Conservation (phyloP, 164 flowering plant species). For the Chloranthus sessilifolius region DNA sequence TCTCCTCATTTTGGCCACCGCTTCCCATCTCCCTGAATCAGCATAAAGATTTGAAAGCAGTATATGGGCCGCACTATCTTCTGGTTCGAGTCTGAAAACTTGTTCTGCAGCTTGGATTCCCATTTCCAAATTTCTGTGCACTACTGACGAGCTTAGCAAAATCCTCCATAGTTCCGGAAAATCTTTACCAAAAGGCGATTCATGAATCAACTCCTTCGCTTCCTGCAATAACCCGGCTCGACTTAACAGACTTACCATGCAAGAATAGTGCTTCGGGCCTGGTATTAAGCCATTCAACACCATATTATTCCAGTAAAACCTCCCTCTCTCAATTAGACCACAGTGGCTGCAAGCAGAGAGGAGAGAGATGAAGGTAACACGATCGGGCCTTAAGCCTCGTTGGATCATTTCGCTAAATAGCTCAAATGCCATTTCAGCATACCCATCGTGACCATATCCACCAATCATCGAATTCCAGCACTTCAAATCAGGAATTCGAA, state of each 20-base stretch:
- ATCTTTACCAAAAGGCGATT: conserved; percentile 36
- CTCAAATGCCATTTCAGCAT: conserved; percentile 49
- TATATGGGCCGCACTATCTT: conserved; percentile 51
- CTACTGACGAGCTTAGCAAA: conserved; percentile 65
- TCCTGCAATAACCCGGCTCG: conserved; percentile 70
- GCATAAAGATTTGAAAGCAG: conserved; percentile 78
- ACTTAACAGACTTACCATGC: conserved; percentile 75
- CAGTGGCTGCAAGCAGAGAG: conserved; percentile 80
- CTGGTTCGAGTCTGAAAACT: conserved; percentile 41
- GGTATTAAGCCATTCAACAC: conserved; percentile 33
- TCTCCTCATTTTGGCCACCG: conserved; percentile 58
- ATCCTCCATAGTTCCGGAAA: conserved; percentile 62
- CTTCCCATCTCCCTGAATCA: conserved; percentile 61
- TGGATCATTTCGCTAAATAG: conserved; percentile 37
- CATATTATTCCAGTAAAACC: conserved; percentile 63
- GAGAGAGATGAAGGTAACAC: conserved; percentile 62
- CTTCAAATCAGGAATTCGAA: conserved; percentile 57
- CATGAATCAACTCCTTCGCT: conserved; percentile 49
- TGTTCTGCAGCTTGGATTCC: conserved; percentile 68
- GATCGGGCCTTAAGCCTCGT: conserved; percentile 47
- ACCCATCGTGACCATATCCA: conserved; percentile 73
- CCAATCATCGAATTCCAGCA: conserved; percentile 89
- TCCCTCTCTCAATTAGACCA: conserved; percentile 52
- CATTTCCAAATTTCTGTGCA: conserved; percentile 25
- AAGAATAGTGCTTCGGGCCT: conserved; percentile 74